Percentiles rank a stretch among this genome's conserved stretches.
These are phyloP conservation scores for Puccinia triticina DNA, from an alignment of 1,284 basidiomycete genomes.

Conservation along the genomic window DNA sequence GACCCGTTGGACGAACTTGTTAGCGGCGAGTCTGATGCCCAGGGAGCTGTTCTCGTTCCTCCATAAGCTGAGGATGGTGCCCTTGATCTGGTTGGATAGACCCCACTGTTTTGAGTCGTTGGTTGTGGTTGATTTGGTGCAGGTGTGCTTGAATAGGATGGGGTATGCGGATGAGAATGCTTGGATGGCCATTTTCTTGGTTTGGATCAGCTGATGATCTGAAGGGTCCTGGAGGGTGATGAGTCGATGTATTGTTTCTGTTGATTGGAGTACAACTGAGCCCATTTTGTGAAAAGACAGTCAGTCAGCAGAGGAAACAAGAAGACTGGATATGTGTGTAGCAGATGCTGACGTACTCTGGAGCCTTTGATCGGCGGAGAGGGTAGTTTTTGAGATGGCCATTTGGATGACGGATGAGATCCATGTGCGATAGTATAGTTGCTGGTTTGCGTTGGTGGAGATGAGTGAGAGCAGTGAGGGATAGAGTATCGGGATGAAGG, in stretches of 20 bases:
- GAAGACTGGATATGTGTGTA: neutral
- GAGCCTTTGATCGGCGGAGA: slow-evolving; percentile 36
- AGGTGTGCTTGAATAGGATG: slow-evolving; percentile 55
- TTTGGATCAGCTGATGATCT: slow-evolving; percentile 39
- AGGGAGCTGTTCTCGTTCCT: slow-evolving; percentile 61
- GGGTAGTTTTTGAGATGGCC: slow-evolving; percentile 28
- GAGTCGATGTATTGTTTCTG: slow-evolving; percentile 37
- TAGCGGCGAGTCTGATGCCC: slow-evolving; percentile 77
- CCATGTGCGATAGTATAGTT: slow-evolving; percentile 23
- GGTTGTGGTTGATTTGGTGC: slow-evolving; percentile 38
- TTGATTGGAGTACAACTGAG: slow-evolving; percentile 41
- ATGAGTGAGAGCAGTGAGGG: slow-evolving; percentile 43
- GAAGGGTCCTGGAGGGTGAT: slow-evolving; percentile 37
- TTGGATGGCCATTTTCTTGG: slow-evolving; percentile 57
- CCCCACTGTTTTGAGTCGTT: slow-evolving; percentile 45
- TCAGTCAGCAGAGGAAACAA: neutral
- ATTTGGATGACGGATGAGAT: slow-evolving; percentile 47
- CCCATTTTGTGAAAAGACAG: neutral
- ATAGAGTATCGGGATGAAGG: slow-evolving; percentile 47
- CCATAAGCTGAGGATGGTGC: slow-evolving; percentile 29
- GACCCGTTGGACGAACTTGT: slow-evolving; percentile 90
- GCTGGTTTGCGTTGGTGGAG: slow-evolving; percentile 25
- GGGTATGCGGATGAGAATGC: slow-evolving; percentile 60
- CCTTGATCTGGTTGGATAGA: slow-evolving; percentile 46
- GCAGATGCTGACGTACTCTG: slow-evolving; percentile 24